Percentiles rank a stretch among this genome's conserved stretches.
Evolutionary conservation across 129 eudicot genomes (phyloP).

Genomic region (Chrysanthemum lavandulifolium): DNA sequence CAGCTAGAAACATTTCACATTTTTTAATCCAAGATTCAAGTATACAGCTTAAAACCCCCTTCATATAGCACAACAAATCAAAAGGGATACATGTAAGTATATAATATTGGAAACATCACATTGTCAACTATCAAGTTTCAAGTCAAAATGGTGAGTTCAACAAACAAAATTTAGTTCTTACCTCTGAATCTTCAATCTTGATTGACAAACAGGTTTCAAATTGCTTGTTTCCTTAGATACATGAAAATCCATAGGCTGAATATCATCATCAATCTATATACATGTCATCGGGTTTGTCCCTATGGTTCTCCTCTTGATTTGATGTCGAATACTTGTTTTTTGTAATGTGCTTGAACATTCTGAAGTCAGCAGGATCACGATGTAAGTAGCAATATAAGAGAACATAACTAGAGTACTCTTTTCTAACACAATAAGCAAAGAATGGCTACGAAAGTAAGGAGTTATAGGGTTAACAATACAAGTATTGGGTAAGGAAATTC

Average conservation of each 20-base stretch:
- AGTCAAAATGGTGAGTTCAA: conserved; percentile 13
- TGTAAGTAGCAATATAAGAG: not conserved
- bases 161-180: conserved; percentile 27
- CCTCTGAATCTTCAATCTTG: conserved; percentile 12
- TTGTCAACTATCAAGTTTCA: conserved; percentile 13
- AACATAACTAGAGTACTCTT: not conserved
- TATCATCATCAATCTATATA: conserved; percentile 39
- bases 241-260: not conserved
- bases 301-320: conserved; percentile 36
- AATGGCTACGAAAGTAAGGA: not conserved
- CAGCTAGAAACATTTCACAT: not conserved
- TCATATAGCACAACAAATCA: conserved; percentile 6
- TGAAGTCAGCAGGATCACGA: conserved; percentile 28
- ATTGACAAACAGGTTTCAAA: conserved; percentile 14
- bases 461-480: not conserved
- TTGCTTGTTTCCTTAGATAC: not conserved
- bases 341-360: conserved; percentile 60
- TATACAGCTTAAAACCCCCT: conserved; percentile 21
- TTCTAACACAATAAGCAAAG: not conserved
- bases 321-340: conserved; percentile 47
- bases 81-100: conserved; percentile 14
- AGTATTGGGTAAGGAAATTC: not conserved
- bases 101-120: conserved; percentile 13
- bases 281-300: conserved; percentile 58
- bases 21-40: conserved; percentile 13